These are phyloP conservation scores for Incumbomyces lentus DNA, from an alignment of 2,329 filamentous ascomycete species.

Conservation along the genomic window DNA sequence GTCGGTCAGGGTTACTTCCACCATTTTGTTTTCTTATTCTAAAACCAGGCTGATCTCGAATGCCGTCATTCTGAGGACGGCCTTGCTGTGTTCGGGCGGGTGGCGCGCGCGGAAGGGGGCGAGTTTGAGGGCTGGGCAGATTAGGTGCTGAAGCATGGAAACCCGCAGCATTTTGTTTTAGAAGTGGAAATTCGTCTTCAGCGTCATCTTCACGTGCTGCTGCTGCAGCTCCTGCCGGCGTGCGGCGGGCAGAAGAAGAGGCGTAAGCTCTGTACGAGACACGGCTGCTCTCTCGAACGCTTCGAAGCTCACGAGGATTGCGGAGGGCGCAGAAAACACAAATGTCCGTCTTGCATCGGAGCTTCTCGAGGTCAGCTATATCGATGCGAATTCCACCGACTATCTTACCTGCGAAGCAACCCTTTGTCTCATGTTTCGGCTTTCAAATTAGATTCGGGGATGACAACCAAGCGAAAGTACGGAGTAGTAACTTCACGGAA, in stretches of 20 bases:
- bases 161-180: constrained; percentile 5
- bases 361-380: constrained; percentile 16
- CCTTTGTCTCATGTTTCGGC: constrained; percentile 3
- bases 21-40: not conserved
- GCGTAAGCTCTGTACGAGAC: constrained; percentile 27
- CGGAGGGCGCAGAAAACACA: constrained; percentile 29
- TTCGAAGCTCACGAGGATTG: constrained; percentile 18
- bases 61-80: not conserved
- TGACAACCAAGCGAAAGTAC: no score
- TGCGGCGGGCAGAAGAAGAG: constrained; percentile 21
- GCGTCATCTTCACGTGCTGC: not conserved
- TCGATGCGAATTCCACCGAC: not conserved
- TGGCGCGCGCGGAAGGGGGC: constrained; percentile 9
- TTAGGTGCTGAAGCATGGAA: constrained; percentile 1
- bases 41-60: not conserved
- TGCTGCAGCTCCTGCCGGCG: constrained; percentile 22
- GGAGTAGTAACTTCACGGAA: no score
- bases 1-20: not conserved
- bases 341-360: constrained; percentile 30
- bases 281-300: constrained; percentile 14
- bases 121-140: constrained; percentile 19
- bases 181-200: constrained; percentile 3
- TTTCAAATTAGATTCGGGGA: not conserved
- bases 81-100: not conserved
- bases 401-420: constrained; percentile 1